Evolutionary conservation across 2,329 filamentous ascomycete genomes (phyloP).

Genomic region (Scytalidium sp.): DNA sequence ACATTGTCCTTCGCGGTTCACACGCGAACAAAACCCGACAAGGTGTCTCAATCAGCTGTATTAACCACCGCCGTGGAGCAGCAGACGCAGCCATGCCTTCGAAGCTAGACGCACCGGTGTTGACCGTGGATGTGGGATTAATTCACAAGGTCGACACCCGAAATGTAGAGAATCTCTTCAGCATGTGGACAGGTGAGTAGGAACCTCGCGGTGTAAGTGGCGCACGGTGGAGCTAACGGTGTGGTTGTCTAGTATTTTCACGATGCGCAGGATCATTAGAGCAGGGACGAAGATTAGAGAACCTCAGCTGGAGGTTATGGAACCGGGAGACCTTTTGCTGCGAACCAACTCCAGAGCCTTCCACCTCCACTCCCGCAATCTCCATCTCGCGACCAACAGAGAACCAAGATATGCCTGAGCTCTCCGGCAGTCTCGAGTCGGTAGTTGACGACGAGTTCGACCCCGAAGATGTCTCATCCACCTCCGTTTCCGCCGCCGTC

Average conservation of each 20-base stretch:
- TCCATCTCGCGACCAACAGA: slow-evolving; percentile 24
- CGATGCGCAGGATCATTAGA: slow-evolving; percentile 93
- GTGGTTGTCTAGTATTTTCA: slow-evolving; percentile 68
- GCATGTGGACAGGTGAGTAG: slow-evolving; percentile 89
- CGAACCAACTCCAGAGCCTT: slow-evolving; percentile 56
- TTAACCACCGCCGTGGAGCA: slow-evolving; percentile 28
- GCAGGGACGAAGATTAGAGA: slow-evolving; percentile 88
- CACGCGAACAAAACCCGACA: slow-evolving; percentile 24
- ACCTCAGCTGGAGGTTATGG: slow-evolving; percentile 95
- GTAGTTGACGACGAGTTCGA: slow-evolving; percentile 64
- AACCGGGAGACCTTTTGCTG: slow-evolving; percentile 91
- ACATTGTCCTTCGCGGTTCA: slow-evolving; percentile 18
- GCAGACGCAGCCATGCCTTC: slow-evolving; percentile 64
- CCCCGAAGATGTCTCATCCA: slow-evolving; percentile 30
- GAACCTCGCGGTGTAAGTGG: slow-evolving; percentile 4
- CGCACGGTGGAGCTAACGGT: slow-evolving; percentile 12
- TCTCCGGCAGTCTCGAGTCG: slow-evolving; percentile 77
- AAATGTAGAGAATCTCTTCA: slow-evolving; percentile 89
- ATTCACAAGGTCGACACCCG: slow-evolving; percentile 94
- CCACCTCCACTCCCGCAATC: slow-evolving; percentile 39
- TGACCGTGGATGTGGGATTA: slow-evolving; percentile 86
- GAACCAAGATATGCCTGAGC: slow-evolving; percentile 58
- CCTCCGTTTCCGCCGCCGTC: slow-evolving; percentile 50
- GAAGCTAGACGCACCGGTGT: slow-evolving; percentile 76
- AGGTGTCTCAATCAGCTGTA: slow-evolving; percentile 21